A percentile compares a stretch with the other conserved stretches of the same genome.
Evolutionary conservation across 345 rosid genomes (phyloP).

Genomic region (Syzygium aromaticum): DNA sequence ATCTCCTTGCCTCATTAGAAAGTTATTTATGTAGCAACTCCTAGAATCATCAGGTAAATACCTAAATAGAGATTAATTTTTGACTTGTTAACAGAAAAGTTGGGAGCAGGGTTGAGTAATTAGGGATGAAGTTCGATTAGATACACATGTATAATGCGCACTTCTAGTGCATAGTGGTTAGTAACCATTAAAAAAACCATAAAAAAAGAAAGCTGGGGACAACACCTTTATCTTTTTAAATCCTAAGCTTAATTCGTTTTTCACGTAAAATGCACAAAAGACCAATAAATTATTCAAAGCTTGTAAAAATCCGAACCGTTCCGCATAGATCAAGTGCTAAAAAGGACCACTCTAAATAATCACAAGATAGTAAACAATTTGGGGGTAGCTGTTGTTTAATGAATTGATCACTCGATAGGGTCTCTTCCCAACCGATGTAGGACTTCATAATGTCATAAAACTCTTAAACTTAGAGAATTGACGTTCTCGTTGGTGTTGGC

Average conservation of each 20-base stretch:
- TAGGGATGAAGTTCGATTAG: background rate
- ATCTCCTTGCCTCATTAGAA: background rate
- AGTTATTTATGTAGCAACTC: background rate
- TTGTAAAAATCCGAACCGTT: background rate
- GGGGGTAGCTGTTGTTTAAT: background rate
- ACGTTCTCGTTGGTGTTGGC: background rate
- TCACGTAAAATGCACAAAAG: background rate
- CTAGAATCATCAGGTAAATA: background rate
- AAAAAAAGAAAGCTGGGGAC: background rate
- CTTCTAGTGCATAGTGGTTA: background rate
- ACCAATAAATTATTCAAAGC: background rate
- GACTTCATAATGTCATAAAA: background rate
- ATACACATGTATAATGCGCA: background rate
- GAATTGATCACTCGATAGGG: background rate
- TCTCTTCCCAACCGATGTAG: background rate
- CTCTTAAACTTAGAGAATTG: rapidly evolving
- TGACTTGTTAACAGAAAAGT: background rate
- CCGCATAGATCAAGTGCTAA: background rate
- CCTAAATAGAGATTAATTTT: background rate
- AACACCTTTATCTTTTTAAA: background rate
- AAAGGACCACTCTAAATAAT: background rate
- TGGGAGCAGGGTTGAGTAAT: background rate
- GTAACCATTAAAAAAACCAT: background rate
- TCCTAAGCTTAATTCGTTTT: background rate
- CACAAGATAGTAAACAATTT: background rate